Conservation (phyloP, 2,329 filamentous ascomycete genomes). For the Diaporthe capsici region DNA sequence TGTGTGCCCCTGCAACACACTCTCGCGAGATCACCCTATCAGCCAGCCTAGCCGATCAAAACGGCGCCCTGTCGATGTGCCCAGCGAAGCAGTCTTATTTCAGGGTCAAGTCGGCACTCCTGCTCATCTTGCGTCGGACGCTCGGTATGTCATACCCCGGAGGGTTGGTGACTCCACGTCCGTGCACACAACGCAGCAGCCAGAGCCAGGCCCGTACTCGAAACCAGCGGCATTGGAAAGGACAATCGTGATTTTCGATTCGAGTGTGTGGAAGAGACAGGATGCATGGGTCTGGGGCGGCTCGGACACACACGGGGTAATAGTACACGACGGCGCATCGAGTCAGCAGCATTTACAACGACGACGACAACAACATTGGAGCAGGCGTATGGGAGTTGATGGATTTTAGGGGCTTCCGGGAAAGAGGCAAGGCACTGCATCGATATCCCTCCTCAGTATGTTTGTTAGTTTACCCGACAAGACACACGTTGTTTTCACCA, state of each 20-base stretch:
- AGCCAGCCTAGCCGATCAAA: not conserved
- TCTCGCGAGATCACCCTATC: not conserved
- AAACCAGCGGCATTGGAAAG: not conserved
- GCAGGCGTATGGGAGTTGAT: constrained; percentile 37
- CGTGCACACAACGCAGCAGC: not conserved
- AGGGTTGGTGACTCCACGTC: not conserved
- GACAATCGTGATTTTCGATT: not conserved
- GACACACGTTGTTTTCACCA: not conserved
- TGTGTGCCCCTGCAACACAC: not conserved
- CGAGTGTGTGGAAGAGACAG: not conserved
- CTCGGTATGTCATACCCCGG: not conserved
- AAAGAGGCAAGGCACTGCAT: not conserved
- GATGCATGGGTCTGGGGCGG: not conserved
- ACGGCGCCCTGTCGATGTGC: not conserved
- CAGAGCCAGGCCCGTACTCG: not conserved
- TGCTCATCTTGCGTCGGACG: not conserved
- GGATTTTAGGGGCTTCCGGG: not conserved
- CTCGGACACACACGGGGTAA: not conserved
- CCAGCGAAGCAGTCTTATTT: not conserved
- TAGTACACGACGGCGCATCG: constrained; percentile 6
- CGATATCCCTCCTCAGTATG: constrained; percentile 35
- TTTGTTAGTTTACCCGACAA: not conserved
- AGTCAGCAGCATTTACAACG: constrained; percentile 23
- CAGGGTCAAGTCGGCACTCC: not conserved
- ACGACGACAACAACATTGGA: constrained; percentile 13